Evolutionary conservation across 2,329 filamentous ascomycete genomes (phyloP), one percentile per base, ranked within the genome.

Genomic region (Arthrobotrys megalospora): DNA sequence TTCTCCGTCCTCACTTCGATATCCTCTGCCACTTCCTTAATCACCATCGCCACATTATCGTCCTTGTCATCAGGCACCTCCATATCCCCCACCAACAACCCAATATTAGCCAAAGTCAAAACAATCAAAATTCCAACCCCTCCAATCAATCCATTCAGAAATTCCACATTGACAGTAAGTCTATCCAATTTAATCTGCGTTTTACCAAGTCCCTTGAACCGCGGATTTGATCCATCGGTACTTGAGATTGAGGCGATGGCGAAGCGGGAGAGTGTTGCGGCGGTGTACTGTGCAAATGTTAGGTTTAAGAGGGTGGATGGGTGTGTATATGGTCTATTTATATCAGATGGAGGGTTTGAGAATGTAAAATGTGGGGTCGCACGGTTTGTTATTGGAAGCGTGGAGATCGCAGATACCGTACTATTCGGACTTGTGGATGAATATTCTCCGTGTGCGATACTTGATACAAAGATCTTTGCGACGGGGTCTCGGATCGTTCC

Each of bases 1-100:
- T 45, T 64, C 24, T 64, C 60, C 10, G 60, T 64, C 28, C 34
- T 64, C 12, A 64, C 60, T 19, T 64, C 60, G 34, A 16, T 21
- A 48, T 64, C 43, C 7, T 43, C 60, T n/a, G 19, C 16, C 11
- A 64, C n/a, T 14, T 16, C 24, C 19, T n/a, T n/a, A 7, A 64
- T 41, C 14, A 64, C 6, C 16, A 47, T 21, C 5, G 60, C 38
- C n/a, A 64, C 45, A 48, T 64, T 64, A 48, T 64, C 60, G 6
- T 11, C 19, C 6, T 38, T 34, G 16, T 38, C 36, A 16, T 64
- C 60, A 5, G 60, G 60, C 32, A 64, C 32, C 21, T 64, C 41
- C 41, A 64, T 64, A 47, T 64, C 41, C 10, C 60, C n/a, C 6
- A 64, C 43, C 10, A 45, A 11, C 14, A 47, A 48, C 10, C 41